Percentiles rank a stretch among this genome's conserved stretches.
Evolutionary conservation across 192 early-diverging fungal species (phyloP).

Genomic region (Dissophora globulifera): DNA sequence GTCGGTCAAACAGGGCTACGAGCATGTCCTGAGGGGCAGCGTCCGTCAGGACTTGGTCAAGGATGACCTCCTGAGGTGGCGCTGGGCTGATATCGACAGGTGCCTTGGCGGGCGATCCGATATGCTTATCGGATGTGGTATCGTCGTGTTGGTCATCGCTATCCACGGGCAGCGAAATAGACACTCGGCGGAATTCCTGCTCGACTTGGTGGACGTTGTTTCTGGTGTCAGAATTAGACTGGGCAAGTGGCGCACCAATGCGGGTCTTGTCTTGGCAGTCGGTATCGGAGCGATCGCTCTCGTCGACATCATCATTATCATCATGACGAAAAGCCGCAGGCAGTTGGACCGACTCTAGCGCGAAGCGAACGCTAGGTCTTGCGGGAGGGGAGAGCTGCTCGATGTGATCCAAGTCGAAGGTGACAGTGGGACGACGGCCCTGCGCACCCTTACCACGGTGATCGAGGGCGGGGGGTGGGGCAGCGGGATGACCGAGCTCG

Average conservation of each 20-base stretch:
- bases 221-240: not conserved
- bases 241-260: not conserved
- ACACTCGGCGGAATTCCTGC: slow-evolving; percentile 26
- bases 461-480: not conserved
- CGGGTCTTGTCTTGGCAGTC: not conserved
- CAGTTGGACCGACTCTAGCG: not conserved
- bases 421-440: slow-evolving; percentile 33
- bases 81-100: too few relatives aligned
- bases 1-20: slow-evolving; percentile 36
- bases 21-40: slow-evolving; percentile 32
- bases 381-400: slow-evolving; percentile 3
- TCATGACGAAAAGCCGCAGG: slow-evolving; percentile 2
- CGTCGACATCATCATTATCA: slow-evolving; percentile 1
- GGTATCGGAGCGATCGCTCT: not conserved
- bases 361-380: not conserved
- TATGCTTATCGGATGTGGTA: too few relatives aligned
- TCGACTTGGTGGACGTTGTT: slow-evolving; percentile 9
- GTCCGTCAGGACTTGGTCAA: slow-evolving; percentile 17
- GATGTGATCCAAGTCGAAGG: slow-evolving; percentile 22
- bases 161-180: slow-evolving; percentile 9
- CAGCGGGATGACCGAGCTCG: slow-evolving; percentile 3
- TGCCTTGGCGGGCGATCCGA: too few relatives aligned
- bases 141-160: not conserved
- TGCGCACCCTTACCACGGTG: slow-evolving; percentile 16
- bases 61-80: slow-evolving; percentile 23